Conservation (phyloP, 345 rosid genomes). For the Citrus maxima region DNA sequence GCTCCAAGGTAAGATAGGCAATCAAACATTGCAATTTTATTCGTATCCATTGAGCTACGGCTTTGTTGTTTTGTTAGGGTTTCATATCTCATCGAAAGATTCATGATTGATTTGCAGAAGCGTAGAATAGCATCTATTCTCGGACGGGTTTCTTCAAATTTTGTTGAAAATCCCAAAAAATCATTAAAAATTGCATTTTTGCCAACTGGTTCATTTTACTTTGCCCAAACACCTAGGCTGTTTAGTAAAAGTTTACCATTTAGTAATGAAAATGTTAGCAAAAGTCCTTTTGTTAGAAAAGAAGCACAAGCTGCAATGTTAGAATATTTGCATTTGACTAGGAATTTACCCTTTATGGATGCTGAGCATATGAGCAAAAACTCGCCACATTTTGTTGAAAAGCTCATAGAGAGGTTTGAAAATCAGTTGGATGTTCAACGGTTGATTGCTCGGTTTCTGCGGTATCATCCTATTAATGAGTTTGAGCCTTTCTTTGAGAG, state of each 20-base stretch:
- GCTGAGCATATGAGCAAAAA: slow-evolving; percentile 71
- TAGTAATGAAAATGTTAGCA: neutral
- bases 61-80: neutral
- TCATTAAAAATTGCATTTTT: slow-evolving; percentile 23
- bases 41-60: neutral
- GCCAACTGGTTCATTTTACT: slow-evolving; percentile 19
- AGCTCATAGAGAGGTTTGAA: slow-evolving; percentile 39
- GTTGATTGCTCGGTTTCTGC: slow-evolving; percentile 47
- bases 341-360: slow-evolving; percentile 55
- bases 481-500: slow-evolving; percentile 90
- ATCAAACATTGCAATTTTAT: neutral
- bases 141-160: slow-evolving; percentile 43
- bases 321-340: slow-evolving; percentile 66
- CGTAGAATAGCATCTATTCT: slow-evolving; percentile 34
- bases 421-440: slow-evolving; percentile 30
- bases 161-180: slow-evolving; percentile 20
- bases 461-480: slow-evolving; percentile 82
- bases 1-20: neutral
- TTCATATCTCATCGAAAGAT: neutral
- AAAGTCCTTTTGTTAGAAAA: slow-evolving; percentile 33
- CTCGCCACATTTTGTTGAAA: slow-evolving; percentile 47
- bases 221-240: slow-evolving; percentile 37
- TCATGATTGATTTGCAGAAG: slow-evolving; percentile 40
- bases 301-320: slow-evolving; percentile 63
- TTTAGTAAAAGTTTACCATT: slow-evolving; percentile 26